These are phyloP conservation scores for Schizosaccharomyces cryophilus DNA, from an alignment of 805 yeast species.

Conservation along the genomic window DNA sequence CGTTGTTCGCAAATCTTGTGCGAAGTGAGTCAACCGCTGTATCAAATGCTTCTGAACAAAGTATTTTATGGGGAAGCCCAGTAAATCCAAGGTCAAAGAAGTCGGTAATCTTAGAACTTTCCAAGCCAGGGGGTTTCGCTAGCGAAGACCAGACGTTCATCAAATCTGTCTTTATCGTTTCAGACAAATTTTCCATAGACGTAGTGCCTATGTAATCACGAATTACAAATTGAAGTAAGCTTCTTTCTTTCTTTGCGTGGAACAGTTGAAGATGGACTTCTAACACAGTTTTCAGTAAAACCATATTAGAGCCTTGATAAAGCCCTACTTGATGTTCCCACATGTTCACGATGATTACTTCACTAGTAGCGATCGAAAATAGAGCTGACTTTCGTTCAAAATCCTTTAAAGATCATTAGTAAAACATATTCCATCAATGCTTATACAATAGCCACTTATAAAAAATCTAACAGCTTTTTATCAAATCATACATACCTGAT, in stretches of 20 bases:
- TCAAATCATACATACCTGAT: constrained; percentile 23
- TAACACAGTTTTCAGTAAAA: constrained; percentile 76
- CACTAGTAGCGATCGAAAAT: constrained; percentile 80
- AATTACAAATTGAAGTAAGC: constrained; percentile 54
- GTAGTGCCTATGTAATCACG: constrained; percentile 81
- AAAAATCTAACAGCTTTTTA: too few species aligned
- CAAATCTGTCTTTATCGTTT: constrained; percentile 48
- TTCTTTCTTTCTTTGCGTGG: constrained; percentile 28
- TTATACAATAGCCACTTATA: background rate
- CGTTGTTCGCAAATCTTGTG: constrained; percentile 22
- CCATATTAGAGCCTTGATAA: constrained; percentile 96
- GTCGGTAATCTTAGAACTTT: constrained; percentile 32
- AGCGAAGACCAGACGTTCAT: constrained; percentile 53
- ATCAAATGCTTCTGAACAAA: constrained; percentile 48
- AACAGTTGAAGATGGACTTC: constrained; percentile 80
- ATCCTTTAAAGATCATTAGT: constrained; percentile 20
- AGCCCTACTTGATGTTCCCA: constrained; percentile 96
- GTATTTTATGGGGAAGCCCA: constrained; percentile 61
- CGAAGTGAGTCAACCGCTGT: constrained; percentile 40
- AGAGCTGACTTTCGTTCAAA: constrained; percentile 90
- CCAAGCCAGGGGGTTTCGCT: constrained; percentile 44
- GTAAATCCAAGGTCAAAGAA: constrained; percentile 70
- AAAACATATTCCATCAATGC: background rate
- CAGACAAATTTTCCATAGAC: constrained; percentile 45
- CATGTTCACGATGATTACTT: constrained; percentile 68